These are phyloP conservation scores for Neostapfia colusana DNA, from an alignment of 176 grass and related monocot species.

Conservation along the genomic window DNA sequence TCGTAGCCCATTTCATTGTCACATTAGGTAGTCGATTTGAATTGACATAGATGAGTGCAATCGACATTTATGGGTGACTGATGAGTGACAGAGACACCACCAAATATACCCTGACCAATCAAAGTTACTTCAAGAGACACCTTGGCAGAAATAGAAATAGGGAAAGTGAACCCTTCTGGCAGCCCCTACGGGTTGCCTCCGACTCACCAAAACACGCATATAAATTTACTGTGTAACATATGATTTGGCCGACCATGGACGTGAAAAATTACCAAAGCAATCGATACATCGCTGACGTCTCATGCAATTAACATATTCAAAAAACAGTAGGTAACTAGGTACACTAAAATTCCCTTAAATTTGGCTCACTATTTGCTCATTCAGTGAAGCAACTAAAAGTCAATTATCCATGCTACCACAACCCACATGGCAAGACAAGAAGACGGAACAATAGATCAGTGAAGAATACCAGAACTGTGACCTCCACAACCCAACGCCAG, in stretches of 20 bases:
- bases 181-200: not conserved
- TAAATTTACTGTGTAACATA: not conserved
- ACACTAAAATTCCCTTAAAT: not conserved
- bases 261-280: not conserved
- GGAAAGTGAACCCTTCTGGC: too few relatives aligned
- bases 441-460: not conserved
- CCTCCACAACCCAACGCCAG: not conserved
- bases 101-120: not conserved
- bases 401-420: not conserved
- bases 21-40: not conserved
- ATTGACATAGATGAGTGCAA: not conserved
- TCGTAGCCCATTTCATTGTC: not conserved
- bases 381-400: not conserved
- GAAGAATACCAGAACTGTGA: not conserved
- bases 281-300: not conserved
- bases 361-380: conserved; percentile 6
- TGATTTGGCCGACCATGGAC: not conserved
- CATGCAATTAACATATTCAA: not conserved
- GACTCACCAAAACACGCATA: not conserved
- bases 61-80: not conserved
- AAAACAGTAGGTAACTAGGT: not conserved
- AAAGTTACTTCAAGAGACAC: not conserved
- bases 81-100: not conserved
- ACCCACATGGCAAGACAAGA: too few relatives aligned
- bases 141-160: not conserved